Conservation (phyloP, 257 asterid genomes). For the Jasminum sambac region DNA sequence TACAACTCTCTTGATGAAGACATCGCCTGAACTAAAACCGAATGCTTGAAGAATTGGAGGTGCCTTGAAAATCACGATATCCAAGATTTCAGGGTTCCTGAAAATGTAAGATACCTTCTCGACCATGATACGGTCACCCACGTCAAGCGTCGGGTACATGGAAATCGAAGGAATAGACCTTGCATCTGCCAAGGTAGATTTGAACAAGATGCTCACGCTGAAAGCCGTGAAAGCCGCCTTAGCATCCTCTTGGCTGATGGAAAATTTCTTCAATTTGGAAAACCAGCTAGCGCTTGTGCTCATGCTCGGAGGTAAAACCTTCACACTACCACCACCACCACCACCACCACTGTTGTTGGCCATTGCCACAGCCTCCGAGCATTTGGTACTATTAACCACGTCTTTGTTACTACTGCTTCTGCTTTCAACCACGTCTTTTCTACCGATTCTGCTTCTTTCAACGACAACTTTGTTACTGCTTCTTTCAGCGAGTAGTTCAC, state of each 20-base stretch:
- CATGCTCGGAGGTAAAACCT: slow-evolving; percentile 22
- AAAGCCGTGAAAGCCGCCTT: slow-evolving; percentile 89
- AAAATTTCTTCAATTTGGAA: slow-evolving; percentile 51
- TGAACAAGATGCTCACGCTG: slow-evolving; percentile 70
- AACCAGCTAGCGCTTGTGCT: slow-evolving; percentile 51
- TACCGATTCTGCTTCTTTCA: background rate
- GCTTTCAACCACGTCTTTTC: background rate
- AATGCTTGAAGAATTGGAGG: slow-evolving; percentile 74
- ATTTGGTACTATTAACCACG: slow-evolving; percentile 24
- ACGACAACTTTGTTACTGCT: too few species aligned
- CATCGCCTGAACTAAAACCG: slow-evolving; percentile 72
- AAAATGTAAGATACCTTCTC: slow-evolving; percentile 96
- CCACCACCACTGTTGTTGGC: slow-evolving; percentile 26
- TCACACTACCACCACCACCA: slow-evolving; percentile 24
- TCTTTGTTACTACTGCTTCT: background rate
- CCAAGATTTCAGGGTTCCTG: slow-evolving; percentile 76
- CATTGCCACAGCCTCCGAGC: slow-evolving; percentile 44
- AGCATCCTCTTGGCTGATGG: slow-evolving; percentile 73
- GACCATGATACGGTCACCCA: slow-evolving; percentile 81
- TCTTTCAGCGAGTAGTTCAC: too few species aligned
- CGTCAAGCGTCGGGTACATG: slow-evolving; percentile 91
- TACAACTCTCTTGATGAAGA: slow-evolving; percentile 87
- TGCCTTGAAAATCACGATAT: slow-evolving; percentile 85
- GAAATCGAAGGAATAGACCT: slow-evolving; percentile 94
- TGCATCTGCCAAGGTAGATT: slow-evolving; percentile 89